These are phyloP conservation scores for Aspergillus carbonarius DNA, from an alignment of 2,329 filamentous ascomycete genomes.

Conservation along the genomic window DNA sequence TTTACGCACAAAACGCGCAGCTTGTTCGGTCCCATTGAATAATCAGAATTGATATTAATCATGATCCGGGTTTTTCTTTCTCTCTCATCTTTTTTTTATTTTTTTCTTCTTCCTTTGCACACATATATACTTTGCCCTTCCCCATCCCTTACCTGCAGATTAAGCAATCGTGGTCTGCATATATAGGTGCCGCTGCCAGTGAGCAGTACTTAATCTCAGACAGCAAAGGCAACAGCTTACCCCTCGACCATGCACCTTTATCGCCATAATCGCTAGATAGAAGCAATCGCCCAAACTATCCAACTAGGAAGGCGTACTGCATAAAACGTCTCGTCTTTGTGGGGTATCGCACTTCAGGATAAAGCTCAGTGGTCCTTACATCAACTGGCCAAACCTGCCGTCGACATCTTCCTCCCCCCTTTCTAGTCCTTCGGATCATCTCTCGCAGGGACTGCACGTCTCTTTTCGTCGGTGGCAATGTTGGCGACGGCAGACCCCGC, in stretches of 20 bases:
- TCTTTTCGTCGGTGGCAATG: constrained; percentile 14
- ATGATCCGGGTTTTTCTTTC: not conserved
- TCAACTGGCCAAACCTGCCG: not conserved
- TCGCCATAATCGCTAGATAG: not conserved
- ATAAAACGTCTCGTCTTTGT: not conserved
- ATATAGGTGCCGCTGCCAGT: not conserved
- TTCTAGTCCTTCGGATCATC: not conserved
- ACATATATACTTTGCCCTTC: not conserved
- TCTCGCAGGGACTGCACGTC: not conserved
- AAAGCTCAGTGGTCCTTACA: not conserved
- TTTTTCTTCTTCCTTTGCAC: not conserved
- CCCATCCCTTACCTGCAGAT: not conserved
- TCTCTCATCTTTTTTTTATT: not conserved
- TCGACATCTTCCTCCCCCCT: not conserved
- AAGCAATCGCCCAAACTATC: not conserved
- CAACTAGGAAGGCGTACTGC: not conserved
- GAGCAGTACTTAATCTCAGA: not conserved
- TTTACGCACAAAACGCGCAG: constrained; percentile 36
- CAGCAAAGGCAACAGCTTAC: not conserved
- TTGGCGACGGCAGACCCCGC: constrained; percentile 9
- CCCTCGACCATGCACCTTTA: not conserved
- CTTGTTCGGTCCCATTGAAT: constrained; percentile 13
- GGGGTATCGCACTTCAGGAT: not conserved
- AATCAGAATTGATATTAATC: not conserved
- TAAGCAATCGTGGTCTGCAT: not conserved